Base-by-base conservation (phyloP, 2,329 filamentous ascomycete species). In the Xylaria hypoxylon region DNA sequence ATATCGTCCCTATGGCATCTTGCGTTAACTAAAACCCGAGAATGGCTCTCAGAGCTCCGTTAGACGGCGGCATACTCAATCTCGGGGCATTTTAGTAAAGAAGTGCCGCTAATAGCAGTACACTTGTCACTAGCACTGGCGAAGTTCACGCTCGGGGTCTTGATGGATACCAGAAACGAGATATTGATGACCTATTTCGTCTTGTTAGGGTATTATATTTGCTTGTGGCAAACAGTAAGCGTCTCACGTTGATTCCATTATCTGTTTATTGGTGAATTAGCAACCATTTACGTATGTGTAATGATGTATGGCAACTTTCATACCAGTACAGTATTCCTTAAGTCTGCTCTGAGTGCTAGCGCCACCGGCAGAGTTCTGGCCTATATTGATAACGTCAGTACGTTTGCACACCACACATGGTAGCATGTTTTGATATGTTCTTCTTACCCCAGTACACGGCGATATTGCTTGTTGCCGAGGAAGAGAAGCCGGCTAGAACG, bases 381-480 rank as follows among this genome's bases (percentile, higher is more conserved):
- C 80, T 81, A 38, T 80, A 24, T 62, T 31, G 28, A 70, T 24
- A 51, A 44, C 31, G 35, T 75, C 24, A 73, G 70, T 40, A 13
- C 8, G 51, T 56, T 13, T 33, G 35, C 24, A n/a, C 22, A 44
- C 17, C 15, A 48, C 33, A 57, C 5, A 51, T 33, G n/a, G n/a
- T 19, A 38, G 24, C 10, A 31, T 22, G 17, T 11, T 38, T 38
- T 33, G 50, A 53, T 55, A 10, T 8, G 26, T 26, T 8, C 55
- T 45, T 26, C 77, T 72, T 77, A 80, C 89, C 90, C 89, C 89
- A 92, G 76, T 92, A 92, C 1, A 91, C 81, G 28, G 85, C 88
- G 60, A 92, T 74, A 71, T 90, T 91, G 56, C 76, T 80, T 1
- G 74, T 72, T 1, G 83, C 81, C n/a, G 73, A 74, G 4, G 84